These are phyloP conservation scores for Pseudozyma sp. DNA, from an alignment of 1,284 basidiomycete genomes.

Conservation along the genomic window DNA sequence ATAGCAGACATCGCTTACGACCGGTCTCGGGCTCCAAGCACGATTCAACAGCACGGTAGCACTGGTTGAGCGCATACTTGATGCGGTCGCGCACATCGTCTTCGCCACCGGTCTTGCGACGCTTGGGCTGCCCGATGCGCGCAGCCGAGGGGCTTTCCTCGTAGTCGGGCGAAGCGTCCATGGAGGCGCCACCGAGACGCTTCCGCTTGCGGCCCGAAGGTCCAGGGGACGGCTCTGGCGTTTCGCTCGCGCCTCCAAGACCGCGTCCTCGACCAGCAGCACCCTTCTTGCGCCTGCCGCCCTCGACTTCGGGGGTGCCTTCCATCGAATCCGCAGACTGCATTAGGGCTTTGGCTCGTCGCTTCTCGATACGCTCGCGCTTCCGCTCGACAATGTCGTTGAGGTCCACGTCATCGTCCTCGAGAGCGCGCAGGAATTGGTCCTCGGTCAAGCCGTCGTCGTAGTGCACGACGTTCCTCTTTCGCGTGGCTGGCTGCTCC, in stretches of 20 bases:
- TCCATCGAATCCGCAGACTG: conserved; percentile 45
- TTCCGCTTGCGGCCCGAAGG: conserved; percentile 63
- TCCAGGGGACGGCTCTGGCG: conserved; percentile 55
- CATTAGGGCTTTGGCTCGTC: conserved; percentile 57
- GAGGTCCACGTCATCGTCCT: conserved; percentile 84
- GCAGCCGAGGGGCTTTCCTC: conserved; percentile 39
- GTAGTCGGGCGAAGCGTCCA: conserved; percentile 48
- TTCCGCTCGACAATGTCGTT: conserved; percentile 68
- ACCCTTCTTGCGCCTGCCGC: conserved; percentile 44
- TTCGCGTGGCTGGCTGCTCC: conserved; percentile 80
- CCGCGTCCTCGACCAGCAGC: conserved; percentile 33
- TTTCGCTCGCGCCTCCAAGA: conserved; percentile 38
- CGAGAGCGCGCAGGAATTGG: conserved; percentile 80
- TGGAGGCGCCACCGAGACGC: conserved; percentile 45
- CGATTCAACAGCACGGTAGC: conserved; percentile 80
- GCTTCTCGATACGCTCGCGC: conserved; percentile 66
- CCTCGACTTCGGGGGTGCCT: conserved; percentile 54
- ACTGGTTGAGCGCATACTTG: conserved; percentile 85
- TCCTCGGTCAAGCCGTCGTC: conserved; percentile 95
- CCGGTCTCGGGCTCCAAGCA: conserved; percentile 77
- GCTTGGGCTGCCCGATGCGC: conserved; percentile 71
- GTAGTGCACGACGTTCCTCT: conserved; percentile 87
- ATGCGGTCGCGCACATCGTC: conserved; percentile 72
- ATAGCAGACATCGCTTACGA: conserved; percentile 64
- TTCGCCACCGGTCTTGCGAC: conserved; percentile 76